Evolutionary conservation across 2,329 filamentous ascomycete genomes (phyloP).

Genomic region (Blumeria graminis): DNA sequence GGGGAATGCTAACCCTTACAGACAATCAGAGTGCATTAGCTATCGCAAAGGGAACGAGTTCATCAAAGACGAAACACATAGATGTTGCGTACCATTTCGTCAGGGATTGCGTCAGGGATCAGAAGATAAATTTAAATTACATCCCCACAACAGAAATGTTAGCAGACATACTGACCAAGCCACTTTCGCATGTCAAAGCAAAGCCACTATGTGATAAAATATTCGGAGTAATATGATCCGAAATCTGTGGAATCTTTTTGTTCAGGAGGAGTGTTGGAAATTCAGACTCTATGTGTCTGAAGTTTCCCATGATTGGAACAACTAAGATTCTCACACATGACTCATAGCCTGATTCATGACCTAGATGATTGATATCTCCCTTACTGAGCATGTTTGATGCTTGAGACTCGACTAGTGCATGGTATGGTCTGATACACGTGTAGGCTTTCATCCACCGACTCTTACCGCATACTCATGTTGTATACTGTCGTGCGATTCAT

Average conservation of each 20-base stretch:
- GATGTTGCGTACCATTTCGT: constrained; percentile 1
- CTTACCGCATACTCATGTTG: no score
- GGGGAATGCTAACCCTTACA: neutral
- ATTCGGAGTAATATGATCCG: neutral
- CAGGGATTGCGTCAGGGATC: neutral
- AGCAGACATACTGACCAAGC: constrained; percentile 2
- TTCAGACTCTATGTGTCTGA: no score
- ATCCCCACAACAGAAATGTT: constrained; percentile 1
- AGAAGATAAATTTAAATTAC: neutral
- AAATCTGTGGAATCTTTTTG: neutral
- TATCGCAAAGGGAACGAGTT: neutral
- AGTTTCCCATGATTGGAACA: no score
- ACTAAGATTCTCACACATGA: no score
- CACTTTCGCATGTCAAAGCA: neutral
- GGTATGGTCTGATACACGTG: no score
- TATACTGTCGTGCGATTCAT: no score
- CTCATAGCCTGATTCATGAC: no score
- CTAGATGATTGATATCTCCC: no score
- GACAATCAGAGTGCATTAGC: neutral
- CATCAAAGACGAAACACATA: constrained; percentile 1
- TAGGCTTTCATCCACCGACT: no score
- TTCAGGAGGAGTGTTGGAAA: neutral
- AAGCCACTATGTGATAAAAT: neutral
- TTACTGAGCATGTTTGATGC: no score
- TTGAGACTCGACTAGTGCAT: no score